A percentile compares a stretch with the other conserved stretches of the same genome.
phyloP scores from a whole-genome alignment of 1,139 yeast species.

The Hyphopichia burtonii region DNA sequence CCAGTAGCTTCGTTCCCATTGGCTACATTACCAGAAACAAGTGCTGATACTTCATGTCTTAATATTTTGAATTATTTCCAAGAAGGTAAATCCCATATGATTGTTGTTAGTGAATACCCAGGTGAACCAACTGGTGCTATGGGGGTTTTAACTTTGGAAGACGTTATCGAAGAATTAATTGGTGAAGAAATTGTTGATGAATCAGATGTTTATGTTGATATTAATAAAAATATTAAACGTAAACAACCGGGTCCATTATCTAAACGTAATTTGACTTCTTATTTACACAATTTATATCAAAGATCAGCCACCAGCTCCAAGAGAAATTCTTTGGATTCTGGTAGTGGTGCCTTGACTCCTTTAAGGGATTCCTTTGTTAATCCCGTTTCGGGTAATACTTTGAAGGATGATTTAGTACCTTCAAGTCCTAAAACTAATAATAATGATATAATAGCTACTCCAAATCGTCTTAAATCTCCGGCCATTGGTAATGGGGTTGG shows the following conservation, averaged over 20 bases:
- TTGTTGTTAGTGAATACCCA: slow-evolving; percentile 82
- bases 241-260: slow-evolving; percentile 83
- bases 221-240: slow-evolving; percentile 81
- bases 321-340: slow-evolving; percentile 35
- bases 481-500: slow-evolving; percentile 8
- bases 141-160: slow-evolving; percentile 92
- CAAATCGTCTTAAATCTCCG: slow-evolving; percentile 4
- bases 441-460: background rate
- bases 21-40: slow-evolving; percentile 94
- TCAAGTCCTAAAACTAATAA: background rate
- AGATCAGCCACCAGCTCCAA: slow-evolving; percentile 34
- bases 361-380: slow-evolving; percentile 1
- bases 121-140: slow-evolving; percentile 86
- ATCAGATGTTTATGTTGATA: slow-evolving; percentile 91
- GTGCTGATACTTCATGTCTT: slow-evolving; percentile 86
- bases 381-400: slow-evolving; percentile 6
- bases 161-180: slow-evolving; percentile 93
- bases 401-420: background rate
- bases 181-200: slow-evolving; percentile 98
- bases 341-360: background rate
- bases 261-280: slow-evolving; percentile 67
- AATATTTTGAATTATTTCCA: slow-evolving; percentile 94
- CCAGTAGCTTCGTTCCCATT: slow-evolving; percentile 93
- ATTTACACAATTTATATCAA: slow-evolving; percentile 59
- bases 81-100: slow-evolving; percentile 98